phyloP scores from a whole-genome alignment of 257 asterid species.

The Asclepias syriaca region DNA sequence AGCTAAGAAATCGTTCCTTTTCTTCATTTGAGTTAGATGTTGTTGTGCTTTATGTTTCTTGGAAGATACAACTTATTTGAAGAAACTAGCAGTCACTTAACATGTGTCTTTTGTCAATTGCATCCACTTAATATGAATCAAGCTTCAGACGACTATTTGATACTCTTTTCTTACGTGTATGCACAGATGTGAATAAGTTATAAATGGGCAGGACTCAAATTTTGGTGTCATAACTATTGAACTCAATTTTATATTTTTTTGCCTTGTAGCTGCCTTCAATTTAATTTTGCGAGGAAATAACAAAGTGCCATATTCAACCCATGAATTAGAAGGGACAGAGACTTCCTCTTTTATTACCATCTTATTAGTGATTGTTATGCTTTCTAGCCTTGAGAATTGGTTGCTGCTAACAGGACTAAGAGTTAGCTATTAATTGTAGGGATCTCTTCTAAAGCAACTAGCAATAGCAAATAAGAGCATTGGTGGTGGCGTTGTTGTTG shows the following conservation, averaged over 20 bases:
- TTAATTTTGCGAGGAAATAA: too few species aligned
- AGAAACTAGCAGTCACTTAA: too few species aligned
- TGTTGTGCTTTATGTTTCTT: not conserved
- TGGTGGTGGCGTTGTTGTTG: constrained; percentile 94
- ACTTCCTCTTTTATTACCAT: not conserved
- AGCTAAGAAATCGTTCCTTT: not conserved
- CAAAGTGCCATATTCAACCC: not conserved
- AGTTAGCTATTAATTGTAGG: constrained; percentile 44
- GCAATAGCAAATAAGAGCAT: constrained; percentile 96
- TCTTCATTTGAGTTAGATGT: not conserved
- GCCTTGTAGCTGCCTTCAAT: not conserved
- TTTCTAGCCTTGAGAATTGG: not conserved
- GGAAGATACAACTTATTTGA: not conserved
- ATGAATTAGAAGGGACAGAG: not conserved
- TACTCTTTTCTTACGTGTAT: not conserved
- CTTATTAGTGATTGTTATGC: not conserved
- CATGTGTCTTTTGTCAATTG: too few species aligned
- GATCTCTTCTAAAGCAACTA: constrained; percentile 90
- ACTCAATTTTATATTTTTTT: not conserved
- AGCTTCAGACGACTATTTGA: not conserved
- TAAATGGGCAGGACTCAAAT: not conserved
- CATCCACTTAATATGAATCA: not conserved
- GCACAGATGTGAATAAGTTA: not conserved
- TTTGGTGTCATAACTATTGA: not conserved
- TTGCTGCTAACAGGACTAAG: constrained; percentile 6